phyloP scores from a whole-genome alignment of 2,329 filamentous ascomycete species.

The Aspergillus aculeatus region DNA sequence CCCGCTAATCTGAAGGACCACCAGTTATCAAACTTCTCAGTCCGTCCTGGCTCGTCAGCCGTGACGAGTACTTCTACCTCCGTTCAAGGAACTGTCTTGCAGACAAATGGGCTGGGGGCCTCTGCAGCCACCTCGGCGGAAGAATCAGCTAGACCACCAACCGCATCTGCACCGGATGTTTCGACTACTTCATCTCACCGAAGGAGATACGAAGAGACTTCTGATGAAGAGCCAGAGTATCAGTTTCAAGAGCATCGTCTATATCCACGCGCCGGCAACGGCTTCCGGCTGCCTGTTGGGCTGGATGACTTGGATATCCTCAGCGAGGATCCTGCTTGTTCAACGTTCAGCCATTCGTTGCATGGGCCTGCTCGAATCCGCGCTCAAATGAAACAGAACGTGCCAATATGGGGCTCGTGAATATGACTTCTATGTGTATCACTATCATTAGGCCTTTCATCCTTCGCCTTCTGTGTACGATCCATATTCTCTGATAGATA shows the following conservation, averaged over 20 bases:
- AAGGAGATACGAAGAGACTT: conserved; percentile 30
- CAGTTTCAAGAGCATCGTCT: conserved; percentile 57
- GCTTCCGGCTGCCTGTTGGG: conserved; percentile 58
- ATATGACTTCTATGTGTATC: not conserved
- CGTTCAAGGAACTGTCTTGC: conserved; percentile 5
- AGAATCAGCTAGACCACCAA: not conserved
- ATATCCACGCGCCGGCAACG: conserved; percentile 63
- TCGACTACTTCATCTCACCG: conserved; percentile 2
- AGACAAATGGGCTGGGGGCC: not conserved
- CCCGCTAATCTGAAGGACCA: conserved; percentile 37
- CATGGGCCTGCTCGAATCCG: conserved; percentile 26
- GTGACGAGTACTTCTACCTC: conserved; percentile 11
- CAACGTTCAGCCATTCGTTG: conserved; percentile 56
- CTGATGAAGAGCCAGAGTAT: conserved; percentile 40
- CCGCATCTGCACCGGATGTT: not conserved
- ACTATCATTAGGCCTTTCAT: not conserved
- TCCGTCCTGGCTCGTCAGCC: conserved; percentile 11
- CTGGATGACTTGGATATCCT: conserved; percentile 61
- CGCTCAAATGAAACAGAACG: conserved; percentile 13
- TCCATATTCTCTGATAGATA: not conserved
- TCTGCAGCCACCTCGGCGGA: not conserved
- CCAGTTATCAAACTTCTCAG: conserved; percentile 25
- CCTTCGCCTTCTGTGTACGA: not conserved
- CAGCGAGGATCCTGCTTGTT: conserved; percentile 57
- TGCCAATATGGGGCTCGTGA: conserved; percentile 12